Evolutionary conservation across 1,139 yeast species (phyloP), one percentile per base, ranked within the genome.

Genomic region (Yamadazyma pseudoaaseri): DNA sequence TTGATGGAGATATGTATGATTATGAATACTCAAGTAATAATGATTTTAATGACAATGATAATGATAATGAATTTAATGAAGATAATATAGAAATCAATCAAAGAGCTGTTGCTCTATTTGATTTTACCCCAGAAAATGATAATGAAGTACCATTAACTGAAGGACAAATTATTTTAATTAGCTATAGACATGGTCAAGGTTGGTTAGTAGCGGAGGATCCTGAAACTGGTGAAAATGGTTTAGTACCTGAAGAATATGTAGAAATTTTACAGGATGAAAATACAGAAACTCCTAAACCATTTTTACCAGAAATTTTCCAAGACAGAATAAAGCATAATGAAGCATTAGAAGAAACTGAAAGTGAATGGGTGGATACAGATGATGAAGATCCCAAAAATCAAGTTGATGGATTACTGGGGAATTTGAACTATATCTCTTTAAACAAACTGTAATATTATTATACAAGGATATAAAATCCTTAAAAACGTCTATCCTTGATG

Each of bases 121-220:
- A 90, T 49, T 92, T 92, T 54, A 70, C 65, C 20, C 96, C 98
- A 0, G 97, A 92, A 54, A 92, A 92, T 57, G 96, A 87, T 48
- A 92, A 92, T 56, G 99, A 92, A 51, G 79, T 90, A 34, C 79
- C 75, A 10, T 63, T 92, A 26, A 60, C 58, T 6, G 95, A 85
- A 49, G 96, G 96, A 25, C 97, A 92, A 58, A 59, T 78, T 13
- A 78, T 94, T 3, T 83, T 92, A 77, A 84, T 92, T 20, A 79
- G 84, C 39, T 90, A 90, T 57, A 76, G 95, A 42, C 96, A 92
- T 56, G 97, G 97, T 14, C 97, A 92, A 56, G 99, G 99, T 5
- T 92, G 98, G 99, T 70, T 94, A 4, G 97, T 92, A 31, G 97
- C 97, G 0, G 86, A 82, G 47, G 90, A 86, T 51, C 84, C 89